Evolutionary conservation across 2,329 filamentous ascomycete genomes (phyloP), one percentile per base, ranked within the genome.

Genomic region (Xylariaceae sp.): DNA sequence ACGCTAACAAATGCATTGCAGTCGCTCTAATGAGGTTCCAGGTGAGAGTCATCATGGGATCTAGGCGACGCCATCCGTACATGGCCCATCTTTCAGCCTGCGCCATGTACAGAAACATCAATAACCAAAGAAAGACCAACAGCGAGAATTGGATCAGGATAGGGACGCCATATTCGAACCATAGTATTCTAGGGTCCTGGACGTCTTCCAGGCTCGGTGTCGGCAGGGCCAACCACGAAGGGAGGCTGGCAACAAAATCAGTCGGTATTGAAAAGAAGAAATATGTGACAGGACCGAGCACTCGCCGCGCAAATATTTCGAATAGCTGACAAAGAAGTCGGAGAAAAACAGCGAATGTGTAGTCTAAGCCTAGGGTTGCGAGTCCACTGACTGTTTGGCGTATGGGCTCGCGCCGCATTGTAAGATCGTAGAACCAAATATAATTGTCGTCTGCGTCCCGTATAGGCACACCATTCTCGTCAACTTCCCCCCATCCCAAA

Each of bases 21-120:
- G 61, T 64, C n/a, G 65, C 62, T 40, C 63, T 59, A 21, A 64
- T 37, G 21, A 67, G 62, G 6, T 60, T 43, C 32, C 47, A 55
- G 4, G 39, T 13, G 4, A 65, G 35, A 15, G 39, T 44, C 27
- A 43, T 57, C 30, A 58, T 48, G 2, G 48, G 50, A 21, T 65
- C 63, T 6, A 30, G 44, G n/a, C 32, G 3, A 6, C 21, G 41
- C 20, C 15, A 33, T 1, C 51, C 44, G 9, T 50, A 26, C n/a
- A 66, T 53, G 3, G 47, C 18, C 10, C 58, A 45, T 11, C 48
- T 60, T 36, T 66, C 59, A 6, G 60, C 35, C 32, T 59, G 58
- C 9, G 63, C 53, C 42, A 60, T 50, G 20, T 37, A 62, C 10
- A 65, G 23, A 41, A 66, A 60, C 11, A 42, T 53, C 7, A 47